Conservation (phyloP, 2,329 filamentous ascomycete genomes). For the Monilinia fructigena region DNA sequence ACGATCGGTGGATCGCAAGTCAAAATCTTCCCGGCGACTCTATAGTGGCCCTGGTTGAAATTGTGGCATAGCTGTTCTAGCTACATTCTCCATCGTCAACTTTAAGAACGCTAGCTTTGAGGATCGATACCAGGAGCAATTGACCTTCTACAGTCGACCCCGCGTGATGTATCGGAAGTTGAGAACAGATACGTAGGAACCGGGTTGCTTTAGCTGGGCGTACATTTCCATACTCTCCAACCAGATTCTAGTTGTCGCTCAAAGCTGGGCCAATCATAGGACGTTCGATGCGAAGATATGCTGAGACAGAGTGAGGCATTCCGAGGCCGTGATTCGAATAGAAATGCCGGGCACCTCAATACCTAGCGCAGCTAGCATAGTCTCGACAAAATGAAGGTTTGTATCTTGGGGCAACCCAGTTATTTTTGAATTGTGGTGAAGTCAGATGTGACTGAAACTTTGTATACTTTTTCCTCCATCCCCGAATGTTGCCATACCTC, state of each 20-base stretch:
- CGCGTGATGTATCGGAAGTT: not conserved
- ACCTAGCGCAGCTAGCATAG: conserved; percentile 27
- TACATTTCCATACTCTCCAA: not conserved
- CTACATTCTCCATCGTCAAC: not conserved
- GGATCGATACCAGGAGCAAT: conserved; percentile 4
- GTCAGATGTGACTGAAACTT: conserved; percentile 34
- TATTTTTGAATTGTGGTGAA: conserved; percentile 33
- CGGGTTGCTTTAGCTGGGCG: not conserved
- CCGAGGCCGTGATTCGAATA: conserved; percentile 23
- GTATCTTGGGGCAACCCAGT: conserved; percentile 27
- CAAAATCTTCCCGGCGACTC: not conserved
- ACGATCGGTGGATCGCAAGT: not conserved
- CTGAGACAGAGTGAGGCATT: not conserved
- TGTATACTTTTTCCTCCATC: conserved; percentile 32
- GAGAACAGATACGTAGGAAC: not conserved
- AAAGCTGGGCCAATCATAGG: not conserved
- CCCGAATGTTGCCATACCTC: conserved; percentile 30
- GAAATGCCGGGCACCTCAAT: conserved; percentile 25
- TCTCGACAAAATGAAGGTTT: conserved; percentile 24
- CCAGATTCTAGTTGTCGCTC: not conserved
- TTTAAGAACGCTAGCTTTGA: not conserved
- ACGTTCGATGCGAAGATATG: not conserved
- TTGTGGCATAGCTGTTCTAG: not conserved
- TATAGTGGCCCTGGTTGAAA: not conserved
- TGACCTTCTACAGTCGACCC: not conserved